Base-by-base conservation (phyloP, 192 early-diverging fungal species). In the Coemansia sp. region DNA sequence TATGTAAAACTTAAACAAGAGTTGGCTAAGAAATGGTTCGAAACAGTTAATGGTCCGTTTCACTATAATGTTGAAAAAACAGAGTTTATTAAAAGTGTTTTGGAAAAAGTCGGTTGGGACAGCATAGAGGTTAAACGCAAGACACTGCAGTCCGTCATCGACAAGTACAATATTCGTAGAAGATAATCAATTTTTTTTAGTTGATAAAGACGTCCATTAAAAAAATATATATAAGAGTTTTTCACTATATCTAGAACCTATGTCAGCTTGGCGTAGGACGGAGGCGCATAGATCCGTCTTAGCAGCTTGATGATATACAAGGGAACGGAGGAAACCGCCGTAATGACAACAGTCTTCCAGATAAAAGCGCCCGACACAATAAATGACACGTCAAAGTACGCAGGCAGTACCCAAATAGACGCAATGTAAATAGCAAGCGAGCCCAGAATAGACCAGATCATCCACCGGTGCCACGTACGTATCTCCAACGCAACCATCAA, bases 401-500 rank as follows among this genome's bases (percentile, higher is more conserved):
- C 90, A 14, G 91, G 91, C 54, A 98, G 71, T 22, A 96, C 83
- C 81, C 88, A 92, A 88, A 98, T 98, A 1, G 95, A 97, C 3
- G 83, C 86, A 66, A 96, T 84, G 67, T 98, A 98, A 37, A 96
- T 86, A 17, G 89, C 72, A 2, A 96, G 78, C 8, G 95, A 96
- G 3, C 87, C 85, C 22, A 98, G 68, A 70, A 95, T 91, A 2
- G 93, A 90, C 66, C 92, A 87, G 39, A 95, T 81, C 94, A 98
- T 98, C 66, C 90, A 85, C 8, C 86, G 84, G 74, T 98, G 96
- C 96, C 96, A 98, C 9, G 93, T 96, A 64, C 90, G 88, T 37
- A 98, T 95, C 75, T 96, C 94, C 60, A 96, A 67, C 1, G 94
- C 94, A 6, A 98, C 96, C 96, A 98, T 98, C 41, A 98, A 76